Base-by-base conservation (phyloP, 1,284 basidiomycete species). In the Trichosporon faecale region DNA sequence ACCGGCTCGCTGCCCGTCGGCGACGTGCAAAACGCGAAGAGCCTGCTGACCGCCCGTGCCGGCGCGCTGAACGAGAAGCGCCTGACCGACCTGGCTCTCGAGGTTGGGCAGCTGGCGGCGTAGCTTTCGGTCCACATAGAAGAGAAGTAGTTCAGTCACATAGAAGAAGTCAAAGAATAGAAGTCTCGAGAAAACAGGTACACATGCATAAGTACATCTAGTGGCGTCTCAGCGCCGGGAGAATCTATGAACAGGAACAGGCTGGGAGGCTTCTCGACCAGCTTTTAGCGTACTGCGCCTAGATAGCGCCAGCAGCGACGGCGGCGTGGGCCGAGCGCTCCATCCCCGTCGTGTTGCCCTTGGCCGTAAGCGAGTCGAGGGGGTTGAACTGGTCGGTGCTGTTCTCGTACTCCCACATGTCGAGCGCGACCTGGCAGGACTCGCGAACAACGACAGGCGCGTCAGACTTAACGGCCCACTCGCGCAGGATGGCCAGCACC, bases 381-480 rank as follows among this genome's bases (percentile, higher is more conserved):
- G 94, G 95, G 82, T 95, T 93, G 85, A 96, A 96, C 79, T 94
- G 90, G 70, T 87, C 80, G 5, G 79, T 87, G 25, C 93, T 95
- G 80, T 94, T 94, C 82, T 95, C 94, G 79, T 95, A 91, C 91
- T 95, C 92, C 89, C 91, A 95, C 94, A 98, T 95, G 82, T 99
- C 97, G 68, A 99, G 88, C 0, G 96, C 97, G 66, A 99, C 91
- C 78, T 95, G 89, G 84, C 97, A 99, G 76, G 94, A 97, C 84
- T 99, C 95, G 67, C 91, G 88, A 0, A 99, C 97, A 12, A 99
- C 95, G 8, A 88, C 85, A 0, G 96, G 96, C 5, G 93, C 90
- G 75, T 93, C 91, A 66, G 87, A 85, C 72, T 90, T 87, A 33
- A 85, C 84, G 83, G 93, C 90, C 91, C 94, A 98, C 79, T 94